Evolutionary conservation across 306 rosid species (phyloP).

Genomic region (Acacia acuminata): DNA sequence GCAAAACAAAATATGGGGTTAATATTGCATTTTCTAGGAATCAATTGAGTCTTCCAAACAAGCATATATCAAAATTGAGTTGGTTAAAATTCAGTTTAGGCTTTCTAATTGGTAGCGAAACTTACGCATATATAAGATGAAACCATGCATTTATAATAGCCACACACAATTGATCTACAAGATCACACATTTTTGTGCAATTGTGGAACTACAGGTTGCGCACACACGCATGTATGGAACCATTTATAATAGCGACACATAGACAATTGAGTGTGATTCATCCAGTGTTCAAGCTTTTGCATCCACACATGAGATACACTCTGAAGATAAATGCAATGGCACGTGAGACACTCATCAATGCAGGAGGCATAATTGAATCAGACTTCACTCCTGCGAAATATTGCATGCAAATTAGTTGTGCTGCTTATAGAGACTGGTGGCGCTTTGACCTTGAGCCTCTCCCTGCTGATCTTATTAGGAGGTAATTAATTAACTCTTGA

Average conservation of each 20-base stretch:
- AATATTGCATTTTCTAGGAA: too few species aligned
- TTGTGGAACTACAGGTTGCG: too few species aligned
- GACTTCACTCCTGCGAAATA: slow-evolving; percentile 4
- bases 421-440: slow-evolving; percentile 15
- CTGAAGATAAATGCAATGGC: slow-evolving; percentile 16
- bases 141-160: too few species aligned
- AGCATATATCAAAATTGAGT: too few species aligned
- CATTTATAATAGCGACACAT: slow-evolving; percentile 30
- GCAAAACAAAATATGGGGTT: too few species aligned
- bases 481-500: slow-evolving; percentile 16
- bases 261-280: slow-evolving; percentile 54
- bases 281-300: slow-evolving; percentile 47
- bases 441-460: slow-evolving; percentile 35
- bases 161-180: too few species aligned
- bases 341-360: slow-evolving; percentile 1
- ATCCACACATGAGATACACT: slow-evolving; percentile 13
- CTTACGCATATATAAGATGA: too few species aligned
- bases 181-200: too few species aligned
- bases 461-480: slow-evolving; percentile 48
- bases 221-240: slow-evolving; percentile 8
- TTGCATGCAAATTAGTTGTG: slow-evolving; percentile 9
- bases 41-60: too few species aligned
- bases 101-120: too few species aligned
- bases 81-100: too few species aligned
- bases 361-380: slow-evolving; percentile 6